Evolutionary conservation across 192 early-diverging fungal species (phyloP).

Genomic region (Podochytrium sp.): DNA sequence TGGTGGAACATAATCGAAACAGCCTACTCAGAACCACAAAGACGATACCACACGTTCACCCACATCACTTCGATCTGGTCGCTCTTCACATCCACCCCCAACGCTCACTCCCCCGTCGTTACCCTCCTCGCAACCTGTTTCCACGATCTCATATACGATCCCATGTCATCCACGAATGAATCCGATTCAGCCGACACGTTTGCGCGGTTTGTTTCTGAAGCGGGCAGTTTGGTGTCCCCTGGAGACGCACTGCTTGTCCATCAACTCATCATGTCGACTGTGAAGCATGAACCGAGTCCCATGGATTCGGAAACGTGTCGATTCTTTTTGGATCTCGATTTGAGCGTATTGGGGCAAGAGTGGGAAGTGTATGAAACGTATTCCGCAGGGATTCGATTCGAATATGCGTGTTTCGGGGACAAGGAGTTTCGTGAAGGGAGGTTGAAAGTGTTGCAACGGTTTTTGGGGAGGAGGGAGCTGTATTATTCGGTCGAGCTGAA

Average conservation of each 20-base stretch:
- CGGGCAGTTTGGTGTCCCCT: not conserved
- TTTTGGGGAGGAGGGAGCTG: not conserved
- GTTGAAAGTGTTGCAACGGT: not conserved
- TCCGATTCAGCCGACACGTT: not conserved
- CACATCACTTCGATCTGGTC: not conserved
- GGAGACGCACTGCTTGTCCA: not conserved
- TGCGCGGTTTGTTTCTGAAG: not conserved
- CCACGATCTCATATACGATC: constrained; percentile 12
- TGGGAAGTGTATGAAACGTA: constrained; percentile 1
- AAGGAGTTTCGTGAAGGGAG: not conserved
- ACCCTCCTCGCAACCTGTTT: not conserved
- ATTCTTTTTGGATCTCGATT: not conserved
- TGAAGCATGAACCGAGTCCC: not conserved
- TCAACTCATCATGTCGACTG: not conserved
- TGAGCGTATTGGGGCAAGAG: not conserved
- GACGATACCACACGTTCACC: not conserved
- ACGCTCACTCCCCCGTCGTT: not conserved
- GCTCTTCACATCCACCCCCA: not conserved
- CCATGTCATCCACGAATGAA: not conserved
- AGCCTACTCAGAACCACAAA: not conserved
- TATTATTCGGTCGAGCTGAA: not conserved
- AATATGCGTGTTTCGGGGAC: not conserved
- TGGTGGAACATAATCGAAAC: not conserved
- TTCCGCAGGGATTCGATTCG: not conserved
- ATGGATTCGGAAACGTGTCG: not conserved